phyloP scores from a whole-genome alignment of 164 flowering plant genomes.

The Paratinospora sagittata region DNA sequence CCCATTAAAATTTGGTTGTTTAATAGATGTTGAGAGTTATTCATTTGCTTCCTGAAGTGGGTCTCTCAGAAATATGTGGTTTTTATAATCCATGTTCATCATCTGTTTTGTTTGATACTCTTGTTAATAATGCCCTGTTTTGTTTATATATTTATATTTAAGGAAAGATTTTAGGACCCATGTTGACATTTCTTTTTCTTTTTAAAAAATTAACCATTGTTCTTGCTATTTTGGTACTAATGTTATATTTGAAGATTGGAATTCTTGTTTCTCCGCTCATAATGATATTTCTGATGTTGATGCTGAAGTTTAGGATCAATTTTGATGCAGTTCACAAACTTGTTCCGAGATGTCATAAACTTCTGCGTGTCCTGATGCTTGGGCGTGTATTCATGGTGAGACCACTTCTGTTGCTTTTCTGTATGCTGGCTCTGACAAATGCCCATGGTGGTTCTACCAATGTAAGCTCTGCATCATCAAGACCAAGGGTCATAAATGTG shows the following conservation, averaged over 20 bases:
- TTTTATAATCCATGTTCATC: not conserved
- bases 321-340: not conserved
- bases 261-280: not conserved
- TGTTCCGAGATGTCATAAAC: constrained; percentile 15
- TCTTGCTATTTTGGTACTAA: not conserved
- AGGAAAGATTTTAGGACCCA: not conserved
- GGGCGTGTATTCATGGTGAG: constrained; percentile 10
- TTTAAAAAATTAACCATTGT: not conserved
- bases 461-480: constrained; percentile 21
- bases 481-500: constrained; percentile 46
- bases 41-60: not conserved
- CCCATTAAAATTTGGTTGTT: not conserved
- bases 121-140: no score
- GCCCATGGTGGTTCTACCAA: constrained; percentile 25
- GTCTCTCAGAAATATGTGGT: not conserved
- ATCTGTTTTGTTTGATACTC: no score
- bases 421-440: constrained; percentile 21
- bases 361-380: constrained; percentile 9
- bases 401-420: constrained; percentile 18
- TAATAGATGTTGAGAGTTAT: constrained; percentile 1
- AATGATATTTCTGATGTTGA: not conserved
- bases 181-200: not conserved
- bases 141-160: no score
- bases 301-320: no score
- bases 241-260: not conserved